These are phyloP conservation scores for Mucor plumbeus DNA, from an alignment of 371 early-diverging fungal species.

Conservation along the genomic window DNA sequence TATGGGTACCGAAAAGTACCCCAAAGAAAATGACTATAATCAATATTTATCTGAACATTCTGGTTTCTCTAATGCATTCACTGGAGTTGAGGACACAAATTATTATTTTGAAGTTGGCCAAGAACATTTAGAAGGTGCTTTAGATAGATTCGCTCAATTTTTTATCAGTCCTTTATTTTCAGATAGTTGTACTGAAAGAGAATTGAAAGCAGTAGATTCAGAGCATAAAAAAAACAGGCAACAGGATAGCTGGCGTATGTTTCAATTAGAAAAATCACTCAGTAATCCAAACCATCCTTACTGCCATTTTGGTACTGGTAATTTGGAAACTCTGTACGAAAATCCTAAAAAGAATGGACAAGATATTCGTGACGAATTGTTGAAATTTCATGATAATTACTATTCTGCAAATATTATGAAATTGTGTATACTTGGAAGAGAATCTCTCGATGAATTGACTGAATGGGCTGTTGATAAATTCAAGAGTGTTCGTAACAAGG, in stretches of 20 bases:
- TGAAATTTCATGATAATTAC: conserved; percentile 87
- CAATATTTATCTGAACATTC: conserved; percentile 88
- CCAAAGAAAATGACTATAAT: conserved; percentile 93
- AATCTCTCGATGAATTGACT: conserved; percentile 83
- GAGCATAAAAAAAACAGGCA: conserved; percentile 95
- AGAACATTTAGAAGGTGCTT: conserved; percentile 84
- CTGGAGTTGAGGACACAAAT: conserved; percentile 85
- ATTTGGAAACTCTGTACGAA: conserved; percentile 83
- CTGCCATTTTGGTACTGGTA: conserved; percentile 87
- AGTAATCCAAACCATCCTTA: conserved; percentile 84
- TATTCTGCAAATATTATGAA: conserved; percentile 97
- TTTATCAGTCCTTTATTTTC: conserved; percentile 90
- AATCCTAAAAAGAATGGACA: conserved; percentile 72
- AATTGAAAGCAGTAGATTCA: conserved; percentile 94
- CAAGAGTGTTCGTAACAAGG: conserved; percentile 73
- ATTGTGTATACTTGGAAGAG: conserved; percentile 89
- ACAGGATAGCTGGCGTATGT: conserved; percentile 84
- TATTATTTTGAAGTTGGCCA: conserved; percentile 96
- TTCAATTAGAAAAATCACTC: conserved; percentile 86
- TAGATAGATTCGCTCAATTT: conserved; percentile 95
- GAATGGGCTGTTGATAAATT: conserved; percentile 87
- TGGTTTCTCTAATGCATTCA: conserved; percentile 97
- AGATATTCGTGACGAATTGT: conserved; percentile 82
- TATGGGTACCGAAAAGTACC: conserved; percentile 89
- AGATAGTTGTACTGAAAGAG: conserved; percentile 88